Evolutionary conservation across 768 basidiomycete genomes (phyloP), one percentile per base, ranked within the genome.

Genomic region (Mycena haematopus): DNA sequence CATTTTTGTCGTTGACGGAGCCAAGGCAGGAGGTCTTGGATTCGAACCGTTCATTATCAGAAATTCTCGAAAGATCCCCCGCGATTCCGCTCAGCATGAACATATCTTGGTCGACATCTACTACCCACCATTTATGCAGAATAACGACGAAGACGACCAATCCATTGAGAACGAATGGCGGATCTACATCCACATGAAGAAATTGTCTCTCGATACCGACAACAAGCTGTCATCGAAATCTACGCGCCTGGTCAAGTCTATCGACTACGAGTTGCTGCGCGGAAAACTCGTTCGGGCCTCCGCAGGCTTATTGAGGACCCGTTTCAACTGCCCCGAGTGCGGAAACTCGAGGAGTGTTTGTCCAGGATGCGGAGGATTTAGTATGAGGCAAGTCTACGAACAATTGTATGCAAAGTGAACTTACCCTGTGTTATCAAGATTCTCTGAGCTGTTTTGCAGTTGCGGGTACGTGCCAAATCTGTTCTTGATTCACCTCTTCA

Each of bases 281-380:
- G 60, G 60, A 21, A 55, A 51, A n/a, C 47, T 62, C 47, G 1
- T 62, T 35, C 21, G 27, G 17, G 53, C 60, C 29, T 62, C 54
- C 13, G 60, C 60, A 5, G 46, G 25, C 10, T 25, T 56, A 27
- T 21, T 62, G 17, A 55, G 60, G 22, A n/a, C 36, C 17, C 49
- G 60, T 14, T 62, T 62, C 25, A 10, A 7, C 1, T 62, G 54
- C n/a, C 53, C 53, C 6, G 60, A 62, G 49, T 62, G 60, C 25
- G 22, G 54, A 24, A 62, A 62, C 49, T n/a, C n/a, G 19, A 55
- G 60, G 38, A 14, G 10, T 10, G 60, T 61, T 25, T 62, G 60
- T 36, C 60, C 60, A 3, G 60, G 60, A 25, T 62, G 54, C 25
- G 54, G 60, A 11, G 60, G 54, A 19, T 62, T 50, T 22, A 1